Conservation (phyloP, 768 basidiomycete species). For the Agaricus bisporus region DNA sequence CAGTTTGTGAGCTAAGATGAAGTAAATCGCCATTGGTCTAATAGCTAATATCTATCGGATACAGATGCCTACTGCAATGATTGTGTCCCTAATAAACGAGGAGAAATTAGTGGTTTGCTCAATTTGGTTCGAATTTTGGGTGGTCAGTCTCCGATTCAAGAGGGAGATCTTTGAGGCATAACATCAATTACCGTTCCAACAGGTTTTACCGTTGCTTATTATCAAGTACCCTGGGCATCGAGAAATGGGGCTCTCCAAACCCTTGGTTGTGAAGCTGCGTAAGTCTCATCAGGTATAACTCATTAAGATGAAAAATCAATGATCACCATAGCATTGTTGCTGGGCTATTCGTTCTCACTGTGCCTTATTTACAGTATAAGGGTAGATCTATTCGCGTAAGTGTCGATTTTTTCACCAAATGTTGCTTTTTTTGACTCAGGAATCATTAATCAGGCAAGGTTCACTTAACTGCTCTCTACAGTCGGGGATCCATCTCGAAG, state of each 20-base stretch:
- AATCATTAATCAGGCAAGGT: neutral
- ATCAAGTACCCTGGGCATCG: constrained; percentile 59
- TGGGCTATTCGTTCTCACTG: constrained; percentile 42
- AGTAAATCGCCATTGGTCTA: constrained; percentile 21
- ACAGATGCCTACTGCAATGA: constrained; percentile 17
- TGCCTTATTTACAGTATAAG: constrained; percentile 46
- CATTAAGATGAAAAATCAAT: neutral
- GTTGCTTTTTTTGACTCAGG: neutral
- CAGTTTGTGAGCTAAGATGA: constrained; percentile 41
- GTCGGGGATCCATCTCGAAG: too few species aligned
- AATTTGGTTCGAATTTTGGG: constrained; percentile 52
- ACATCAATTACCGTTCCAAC: neutral
- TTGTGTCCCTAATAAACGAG: constrained; percentile 23
- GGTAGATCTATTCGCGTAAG: constrained; percentile 41
- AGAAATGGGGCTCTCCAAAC: constrained; percentile 56
- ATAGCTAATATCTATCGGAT: constrained; percentile 11
- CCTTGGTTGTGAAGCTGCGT: constrained; percentile 59
- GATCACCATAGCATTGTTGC: constrained; percentile 34
- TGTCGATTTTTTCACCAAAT: neutral
- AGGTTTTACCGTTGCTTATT: constrained; percentile 62
- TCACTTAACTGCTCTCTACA: neutral
- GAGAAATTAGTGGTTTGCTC: constrained; percentile 58
- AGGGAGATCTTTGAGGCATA: neutral
- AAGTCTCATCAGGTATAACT: constrained; percentile 18
- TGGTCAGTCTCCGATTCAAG: constrained; percentile 21